Conservation (phyloP, 2,329 filamentous ascomycete genomes). For the Phaeosphaeriaceae sp. region DNA sequence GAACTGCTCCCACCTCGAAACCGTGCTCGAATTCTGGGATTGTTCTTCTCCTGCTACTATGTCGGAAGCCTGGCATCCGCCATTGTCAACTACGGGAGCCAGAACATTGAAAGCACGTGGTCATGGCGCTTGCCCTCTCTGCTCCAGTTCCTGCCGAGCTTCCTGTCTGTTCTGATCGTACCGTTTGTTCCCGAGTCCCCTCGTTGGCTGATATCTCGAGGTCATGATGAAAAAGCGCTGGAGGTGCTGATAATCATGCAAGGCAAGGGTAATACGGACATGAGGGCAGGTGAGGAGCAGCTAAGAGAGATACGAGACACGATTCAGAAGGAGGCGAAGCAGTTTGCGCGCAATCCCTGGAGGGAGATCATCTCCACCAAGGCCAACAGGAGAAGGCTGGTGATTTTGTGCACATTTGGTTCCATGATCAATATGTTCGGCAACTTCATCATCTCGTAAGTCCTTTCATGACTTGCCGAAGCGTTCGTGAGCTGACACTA, state of each 20-base stretch:
- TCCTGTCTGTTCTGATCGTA: constrained; percentile 15
- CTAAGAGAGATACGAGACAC: neutral
- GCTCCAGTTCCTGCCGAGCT: constrained; percentile 50
- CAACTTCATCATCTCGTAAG: constrained; percentile 12
- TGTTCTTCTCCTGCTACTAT: constrained; percentile 9
- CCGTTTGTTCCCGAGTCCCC: constrained; percentile 41
- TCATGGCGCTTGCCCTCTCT: constrained; percentile 57
- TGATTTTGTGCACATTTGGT: constrained; percentile 48
- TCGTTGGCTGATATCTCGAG: constrained; percentile 59
- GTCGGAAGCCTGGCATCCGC: constrained; percentile 3
- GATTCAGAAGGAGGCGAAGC: neutral
- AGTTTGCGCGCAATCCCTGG: neutral
- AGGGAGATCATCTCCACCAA: constrained; percentile 3
- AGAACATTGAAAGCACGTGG: constrained; percentile 52
- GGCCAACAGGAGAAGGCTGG: constrained; percentile 45
- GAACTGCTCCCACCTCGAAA: constrained; percentile 1
- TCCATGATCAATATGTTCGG: constrained; percentile 32
- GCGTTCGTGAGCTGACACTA: neutral
- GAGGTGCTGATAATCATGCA: constrained; percentile 13
- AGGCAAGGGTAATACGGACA: neutral
- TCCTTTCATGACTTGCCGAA: constrained; percentile 25
- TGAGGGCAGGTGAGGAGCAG: neutral
- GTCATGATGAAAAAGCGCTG: constrained; percentile 48
- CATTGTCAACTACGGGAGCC: constrained; percentile 5
- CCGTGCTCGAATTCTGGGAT: constrained; percentile 20